These are phyloP conservation scores for Trichoderma sp. DNA, from an alignment of 2,329 filamentous ascomycete genomes.

Conservation along the genomic window DNA sequence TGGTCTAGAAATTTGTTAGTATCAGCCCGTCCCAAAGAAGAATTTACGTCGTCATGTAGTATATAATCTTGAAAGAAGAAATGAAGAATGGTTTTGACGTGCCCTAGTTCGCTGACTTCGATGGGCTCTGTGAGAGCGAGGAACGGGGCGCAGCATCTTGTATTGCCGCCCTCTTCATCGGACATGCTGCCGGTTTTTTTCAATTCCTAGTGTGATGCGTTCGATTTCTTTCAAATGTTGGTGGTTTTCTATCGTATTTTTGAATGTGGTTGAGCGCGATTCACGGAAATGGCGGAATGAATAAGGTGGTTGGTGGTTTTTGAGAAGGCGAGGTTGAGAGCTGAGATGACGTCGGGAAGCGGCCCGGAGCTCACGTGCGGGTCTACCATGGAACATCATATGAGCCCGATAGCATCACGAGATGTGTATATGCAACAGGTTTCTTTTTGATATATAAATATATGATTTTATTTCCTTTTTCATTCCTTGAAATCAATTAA, in stretches of 20 bases:
- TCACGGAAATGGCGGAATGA: neutral
- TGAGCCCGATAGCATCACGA: neutral
- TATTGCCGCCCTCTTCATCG: constrained; percentile 36
- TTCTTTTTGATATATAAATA: neutral
- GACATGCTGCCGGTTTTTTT: constrained; percentile 22
- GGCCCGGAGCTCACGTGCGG: constrained; percentile 1
- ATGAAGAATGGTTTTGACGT: constrained; percentile 7
- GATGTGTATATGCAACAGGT: neutral
- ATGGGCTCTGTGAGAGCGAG: constrained; percentile 42
- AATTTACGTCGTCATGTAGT: too few species aligned
- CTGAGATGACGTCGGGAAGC: constrained; percentile 5
- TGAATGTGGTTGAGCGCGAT: too few species aligned
- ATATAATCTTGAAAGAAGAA: neutral
- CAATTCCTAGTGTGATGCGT: too few species aligned
- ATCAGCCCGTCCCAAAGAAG: too few species aligned
- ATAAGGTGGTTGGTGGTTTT: neutral
- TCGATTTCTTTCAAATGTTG: too few species aligned
- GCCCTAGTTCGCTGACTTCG: constrained; percentile 44
- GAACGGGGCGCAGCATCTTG: constrained; percentile 42
- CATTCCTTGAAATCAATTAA: neutral
- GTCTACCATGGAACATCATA: neutral
- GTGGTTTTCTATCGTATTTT: neutral
- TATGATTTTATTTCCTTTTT: neutral
- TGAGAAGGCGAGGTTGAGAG: neutral
- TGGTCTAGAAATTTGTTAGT: constrained; percentile 10